These are phyloP conservation scores for Cordyceps farinosa DNA, from an alignment of 2,329 filamentous ascomycete species.

Conservation along the genomic window DNA sequence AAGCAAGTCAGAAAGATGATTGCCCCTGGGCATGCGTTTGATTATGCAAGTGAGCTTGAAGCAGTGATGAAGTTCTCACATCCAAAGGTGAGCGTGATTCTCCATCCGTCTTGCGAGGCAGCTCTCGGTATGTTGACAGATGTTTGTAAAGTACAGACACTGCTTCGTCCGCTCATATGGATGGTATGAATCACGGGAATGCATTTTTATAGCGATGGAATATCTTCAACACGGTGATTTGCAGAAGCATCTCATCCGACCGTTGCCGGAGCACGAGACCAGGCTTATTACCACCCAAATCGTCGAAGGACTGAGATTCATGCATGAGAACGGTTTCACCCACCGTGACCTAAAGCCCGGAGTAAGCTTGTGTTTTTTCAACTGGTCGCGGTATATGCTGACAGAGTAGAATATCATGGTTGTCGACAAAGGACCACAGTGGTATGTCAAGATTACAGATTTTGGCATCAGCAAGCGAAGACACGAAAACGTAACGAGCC, in stretches of 20 bases:
- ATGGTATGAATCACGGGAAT: slow-evolving; percentile 19
- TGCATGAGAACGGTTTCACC: slow-evolving; percentile 22
- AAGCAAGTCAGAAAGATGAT: not conserved
- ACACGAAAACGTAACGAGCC: slow-evolving; percentile 4
- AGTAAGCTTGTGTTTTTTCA: not conserved
- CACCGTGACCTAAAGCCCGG: slow-evolving; percentile 23
- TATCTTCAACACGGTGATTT: slow-evolving; percentile 20
- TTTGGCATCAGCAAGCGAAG: slow-evolving; percentile 18
- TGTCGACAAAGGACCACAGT: slow-evolving; percentile 18
- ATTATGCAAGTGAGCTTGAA: slow-evolving; percentile 14
- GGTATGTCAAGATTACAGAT: slow-evolving; percentile 22
- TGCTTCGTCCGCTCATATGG: slow-evolving; percentile 21
- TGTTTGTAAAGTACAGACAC: slow-evolving; percentile 17
- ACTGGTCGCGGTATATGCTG: not conserved
- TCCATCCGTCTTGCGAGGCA: too few relatives aligned
- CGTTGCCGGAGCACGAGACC: slow-evolving; percentile 13
- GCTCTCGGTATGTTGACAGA: too few relatives aligned
- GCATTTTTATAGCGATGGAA: slow-evolving; percentile 21
- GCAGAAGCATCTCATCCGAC: slow-evolving; percentile 8
- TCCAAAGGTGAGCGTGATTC: not conserved
- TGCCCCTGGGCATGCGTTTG: not conserved
- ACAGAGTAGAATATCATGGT: slow-evolving; percentile 22
- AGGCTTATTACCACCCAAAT: slow-evolving; percentile 18
- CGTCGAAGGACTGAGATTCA: slow-evolving; percentile 20
- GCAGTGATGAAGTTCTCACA: slow-evolving; percentile 20